These are phyloP conservation scores for Hippophae tibetana DNA, from an alignment of 306 rosid species.

Conservation along the genomic window DNA sequence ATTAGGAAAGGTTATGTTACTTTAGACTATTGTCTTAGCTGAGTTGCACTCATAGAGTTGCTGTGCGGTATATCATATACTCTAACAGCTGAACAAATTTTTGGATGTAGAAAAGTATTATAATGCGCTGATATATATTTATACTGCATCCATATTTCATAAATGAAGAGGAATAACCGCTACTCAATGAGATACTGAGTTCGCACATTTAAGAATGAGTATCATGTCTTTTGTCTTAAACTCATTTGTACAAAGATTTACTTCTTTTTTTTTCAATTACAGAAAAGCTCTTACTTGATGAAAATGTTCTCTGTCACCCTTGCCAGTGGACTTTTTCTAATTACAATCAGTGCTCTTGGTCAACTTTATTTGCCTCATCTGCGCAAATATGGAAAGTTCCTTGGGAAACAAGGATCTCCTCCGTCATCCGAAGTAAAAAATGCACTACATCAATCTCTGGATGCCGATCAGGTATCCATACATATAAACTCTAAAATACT, in stretches of 20 bases:
- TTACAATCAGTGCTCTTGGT: constrained; percentile 50
- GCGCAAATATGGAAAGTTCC: constrained; percentile 29
- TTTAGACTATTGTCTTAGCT: no score
- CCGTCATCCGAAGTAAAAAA: constrained; percentile 42
- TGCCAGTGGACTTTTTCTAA: constrained; percentile 66
- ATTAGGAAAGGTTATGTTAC: no score
- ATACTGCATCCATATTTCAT: no score
- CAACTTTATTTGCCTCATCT: constrained; percentile 43
- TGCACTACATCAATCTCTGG: constrained; percentile 30
- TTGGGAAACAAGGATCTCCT: constrained; percentile 27
- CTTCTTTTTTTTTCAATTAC: constrained; percentile 13
- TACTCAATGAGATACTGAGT: no score
- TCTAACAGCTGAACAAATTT: no score
- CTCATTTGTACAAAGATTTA: constrained; percentile 5
- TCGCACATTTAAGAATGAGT: neutral
- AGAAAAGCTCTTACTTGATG: constrained; percentile 42
- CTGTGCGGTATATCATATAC: no score
- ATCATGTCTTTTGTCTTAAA: neutral
- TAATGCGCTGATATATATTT: no score
- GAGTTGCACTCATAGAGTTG: no score
- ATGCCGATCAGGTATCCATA: constrained; percentile 43
- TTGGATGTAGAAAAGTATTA: no score
- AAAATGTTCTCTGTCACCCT: constrained; percentile 44
- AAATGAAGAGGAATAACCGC: no score
- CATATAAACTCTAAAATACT: neutral